A percentile compares a stretch with the other conserved stretches of the same genome.
phyloP scores from a whole-genome alignment of 768 basidiomycete genomes.

The Xerocomellus chrysenteron region DNA sequence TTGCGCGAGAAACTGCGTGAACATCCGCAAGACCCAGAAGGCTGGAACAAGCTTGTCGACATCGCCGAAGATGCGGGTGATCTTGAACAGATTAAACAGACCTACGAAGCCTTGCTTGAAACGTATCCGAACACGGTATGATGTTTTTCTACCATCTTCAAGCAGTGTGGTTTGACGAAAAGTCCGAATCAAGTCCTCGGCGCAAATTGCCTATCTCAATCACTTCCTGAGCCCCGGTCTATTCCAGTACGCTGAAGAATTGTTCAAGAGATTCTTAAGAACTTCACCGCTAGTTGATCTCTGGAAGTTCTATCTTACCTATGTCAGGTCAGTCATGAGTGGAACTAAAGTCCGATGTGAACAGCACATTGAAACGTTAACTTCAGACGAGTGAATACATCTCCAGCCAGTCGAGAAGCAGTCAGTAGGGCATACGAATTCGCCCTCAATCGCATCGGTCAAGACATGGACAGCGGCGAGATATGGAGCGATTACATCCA shows the following conservation, averaged over 20 bases:
- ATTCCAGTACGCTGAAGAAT: slow-evolving; percentile 74
- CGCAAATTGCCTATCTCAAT: slow-evolving; percentile 81
- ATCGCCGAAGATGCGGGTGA: slow-evolving; percentile 77
- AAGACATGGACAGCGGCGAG: slow-evolving; percentile 87
- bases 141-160: slow-evolving; percentile 30
- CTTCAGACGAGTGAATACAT: slow-evolving; percentile 65
- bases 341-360: slow-evolving; percentile 6
- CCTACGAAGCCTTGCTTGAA: slow-evolving; percentile 80
- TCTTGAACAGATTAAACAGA: slow-evolving; percentile 73
- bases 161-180: slow-evolving; percentile 25
- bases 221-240: slow-evolving; percentile 68
- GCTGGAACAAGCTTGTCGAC: slow-evolving; percentile 75
- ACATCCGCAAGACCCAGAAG: slow-evolving; percentile 72
- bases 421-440: slow-evolving; percentile 92
- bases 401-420: slow-evolving; percentile 66
- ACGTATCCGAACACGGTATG: slow-evolving; percentile 92
- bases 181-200: slow-evolving; percentile 56
- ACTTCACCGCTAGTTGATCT: slow-evolving; percentile 86
- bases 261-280: slow-evolving; percentile 88
- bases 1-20: slow-evolving; percentile 61
- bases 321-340: slow-evolving; percentile 69
- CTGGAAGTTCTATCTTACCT: slow-evolving; percentile 91
- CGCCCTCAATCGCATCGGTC: slow-evolving; percentile 83
- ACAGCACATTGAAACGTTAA: slow-evolving; percentile 11
- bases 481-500: slow-evolving; percentile 96